These are phyloP conservation scores for Emmonsiellopsis sp. DNA, from an alignment of 2,329 filamentous ascomycete genomes.

Conservation along the genomic window DNA sequence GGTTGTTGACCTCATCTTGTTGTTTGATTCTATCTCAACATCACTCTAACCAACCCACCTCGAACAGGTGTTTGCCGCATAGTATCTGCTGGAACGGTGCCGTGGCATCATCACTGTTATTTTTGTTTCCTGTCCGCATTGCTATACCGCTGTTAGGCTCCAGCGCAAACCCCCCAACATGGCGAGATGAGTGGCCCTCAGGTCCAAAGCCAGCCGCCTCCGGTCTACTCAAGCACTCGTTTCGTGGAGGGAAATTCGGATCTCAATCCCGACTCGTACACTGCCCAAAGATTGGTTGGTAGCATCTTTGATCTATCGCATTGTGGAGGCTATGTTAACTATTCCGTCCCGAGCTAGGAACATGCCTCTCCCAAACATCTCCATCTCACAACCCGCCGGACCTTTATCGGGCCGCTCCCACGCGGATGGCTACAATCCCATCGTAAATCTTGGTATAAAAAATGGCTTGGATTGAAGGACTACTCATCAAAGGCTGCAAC, in stretches of 20 bases:
- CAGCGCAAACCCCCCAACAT: not conserved
- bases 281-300: slow-evolving; percentile 43
- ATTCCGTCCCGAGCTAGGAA: slow-evolving; percentile 30
- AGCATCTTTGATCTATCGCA: not conserved
- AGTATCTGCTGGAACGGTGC: too few species aligned
- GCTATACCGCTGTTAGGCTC: not conserved
- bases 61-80: too few species aligned
- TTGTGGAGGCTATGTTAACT: not conserved
- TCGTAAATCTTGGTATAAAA: slow-evolving; percentile 53
- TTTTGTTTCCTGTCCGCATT: too few species aligned
- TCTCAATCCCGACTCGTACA: slow-evolving; percentile 43
- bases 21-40: too few species aligned
- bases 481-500: slow-evolving; percentile 40
- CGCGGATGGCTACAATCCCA: slow-evolving; percentile 56
- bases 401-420: slow-evolving; percentile 58
- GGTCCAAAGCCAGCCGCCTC: slow-evolving; percentile 7
- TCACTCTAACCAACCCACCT: too few species aligned
- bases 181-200: slow-evolving; percentile 9
- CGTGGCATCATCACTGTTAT: too few species aligned
- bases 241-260: slow-evolving; percentile 20
- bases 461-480: slow-evolving; percentile 32
- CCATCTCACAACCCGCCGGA: slow-evolving; percentile 51
- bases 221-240: slow-evolving; percentile 5
- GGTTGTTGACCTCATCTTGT: too few species aligned
- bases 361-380: slow-evolving; percentile 54